Conservation (phyloP, 345 rosid species). For the Stellera chamaejasme region DNA sequence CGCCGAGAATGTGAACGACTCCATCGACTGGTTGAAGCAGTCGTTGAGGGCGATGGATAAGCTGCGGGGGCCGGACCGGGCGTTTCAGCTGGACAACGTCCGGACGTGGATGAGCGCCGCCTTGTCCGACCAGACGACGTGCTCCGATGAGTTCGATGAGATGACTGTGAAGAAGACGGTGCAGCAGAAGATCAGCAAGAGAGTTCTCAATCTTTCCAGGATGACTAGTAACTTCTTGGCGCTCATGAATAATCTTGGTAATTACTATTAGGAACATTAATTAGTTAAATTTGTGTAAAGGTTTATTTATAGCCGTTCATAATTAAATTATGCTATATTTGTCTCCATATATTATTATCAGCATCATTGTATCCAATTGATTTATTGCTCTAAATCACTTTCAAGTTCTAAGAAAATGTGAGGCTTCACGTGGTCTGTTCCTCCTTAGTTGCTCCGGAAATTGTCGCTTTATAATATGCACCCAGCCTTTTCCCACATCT, state of each 20-base stretch:
- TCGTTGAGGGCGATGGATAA: constrained; percentile 30
- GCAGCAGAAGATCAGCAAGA: constrained; percentile 33
- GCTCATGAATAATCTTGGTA: constrained; percentile 33
- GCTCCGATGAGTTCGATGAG: constrained; percentile 59
- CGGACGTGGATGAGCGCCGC: constrained; percentile 67
- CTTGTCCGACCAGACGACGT: constrained; percentile 55
- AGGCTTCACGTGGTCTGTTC: too few species aligned
- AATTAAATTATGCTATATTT: too few species aligned
- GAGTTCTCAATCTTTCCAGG: constrained; percentile 26
- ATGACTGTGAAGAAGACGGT: constrained; percentile 25
- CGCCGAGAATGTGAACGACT: constrained; percentile 30
- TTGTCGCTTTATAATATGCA: too few species aligned
- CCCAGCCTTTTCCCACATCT: too few species aligned
- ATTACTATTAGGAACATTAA: background rate
- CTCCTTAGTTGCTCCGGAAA: too few species aligned
- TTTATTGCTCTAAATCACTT: too few species aligned
- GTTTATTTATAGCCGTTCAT: too few species aligned
- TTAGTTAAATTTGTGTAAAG: too few species aligned
- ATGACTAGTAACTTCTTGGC: constrained; percentile 67
- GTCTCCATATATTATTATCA: too few species aligned
- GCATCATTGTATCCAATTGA: too few species aligned
- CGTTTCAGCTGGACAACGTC: constrained; percentile 30
- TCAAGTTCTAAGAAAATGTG: too few species aligned
- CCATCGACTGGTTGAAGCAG: constrained; percentile 42
- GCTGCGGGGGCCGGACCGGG: constrained; percentile 11